Evolutionary conservation across 2,329 filamentous ascomycete genomes (phyloP), one percentile per base, ranked within the genome.

Genomic region (Sphaerulina vaccinii): DNA sequence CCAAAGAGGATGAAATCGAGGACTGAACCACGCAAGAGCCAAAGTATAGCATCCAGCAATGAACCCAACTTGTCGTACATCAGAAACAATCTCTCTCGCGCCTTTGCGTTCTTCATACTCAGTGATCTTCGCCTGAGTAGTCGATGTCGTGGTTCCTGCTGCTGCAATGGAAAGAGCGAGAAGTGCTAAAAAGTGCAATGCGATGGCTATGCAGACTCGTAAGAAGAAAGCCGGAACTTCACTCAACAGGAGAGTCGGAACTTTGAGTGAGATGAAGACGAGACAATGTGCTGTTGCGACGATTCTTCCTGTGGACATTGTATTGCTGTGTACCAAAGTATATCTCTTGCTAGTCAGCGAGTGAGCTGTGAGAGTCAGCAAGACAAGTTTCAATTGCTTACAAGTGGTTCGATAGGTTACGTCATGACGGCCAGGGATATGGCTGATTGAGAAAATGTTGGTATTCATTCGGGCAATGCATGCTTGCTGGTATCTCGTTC

Each of bases 261-360:
- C 6, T 21, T 39, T 27, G 35, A 48, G 22, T n/a, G 36, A 39
- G 45, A 40, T 39, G 45, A 48, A 33, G 45, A 40, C 16, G 13
- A 40, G 22, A 22, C 44, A 47, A 35, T 47, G 44, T 4, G 32
- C 19, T 3, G 35, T 37, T 29, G 44, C 44, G 3, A 47, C 44
- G 21, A 47, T 22, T 11, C 35, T 33, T 9, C 35, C 44, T 23
- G 44, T 47, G 33, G 44, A 47, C 44, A 47, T 47, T 32, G 27
- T 36, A 3, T 15, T 18, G 2, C 10, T 16, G 15, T 38, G 16
- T 3, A 18, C 36, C 9, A 15, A 38, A 5, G n/a, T 9, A 19
- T 9, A 19, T n/a, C n/a, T n/a, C n/a, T n/a, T n/a, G n/a, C n/a
- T n/a, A n/a, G n/a, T n/a, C 37, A 39, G 16, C 16, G 37, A 9